These are phyloP conservation scores for Suillus subalutaceus DNA, from an alignment of 768 basidiomycete species.

Conservation along the genomic window DNA sequence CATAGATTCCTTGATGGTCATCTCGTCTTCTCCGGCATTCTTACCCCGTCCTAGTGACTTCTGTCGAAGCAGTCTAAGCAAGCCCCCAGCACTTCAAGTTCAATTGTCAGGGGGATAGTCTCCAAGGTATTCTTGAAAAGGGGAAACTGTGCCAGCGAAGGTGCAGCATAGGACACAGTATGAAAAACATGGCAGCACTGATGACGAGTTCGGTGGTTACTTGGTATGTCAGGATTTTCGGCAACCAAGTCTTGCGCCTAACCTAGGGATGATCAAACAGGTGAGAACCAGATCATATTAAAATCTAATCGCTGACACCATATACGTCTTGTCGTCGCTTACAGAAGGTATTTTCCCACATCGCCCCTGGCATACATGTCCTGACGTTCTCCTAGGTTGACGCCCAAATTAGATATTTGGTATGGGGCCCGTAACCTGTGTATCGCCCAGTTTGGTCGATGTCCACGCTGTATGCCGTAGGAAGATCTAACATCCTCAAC, in stretches of 20 bases:
- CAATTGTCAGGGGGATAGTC: slow-evolving; percentile 67
- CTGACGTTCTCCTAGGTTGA: not conserved
- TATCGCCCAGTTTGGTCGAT: not conserved
- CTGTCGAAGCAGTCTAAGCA: slow-evolving; percentile 56
- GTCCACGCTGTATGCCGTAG: not conserved
- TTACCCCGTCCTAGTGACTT: slow-evolving; percentile 61
- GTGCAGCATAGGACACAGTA: slow-evolving; percentile 44
- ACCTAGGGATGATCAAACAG: slow-evolving; percentile 18
- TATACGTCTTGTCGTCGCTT: slow-evolving; percentile 27
- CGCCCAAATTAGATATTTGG: not conserved
- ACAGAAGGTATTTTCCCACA: slow-evolving; percentile 29
- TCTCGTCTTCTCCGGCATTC: slow-evolving; percentile 77
- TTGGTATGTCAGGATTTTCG: slow-evolving; percentile 11
- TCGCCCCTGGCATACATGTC: not conserved
- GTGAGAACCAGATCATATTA: slow-evolving; percentile 24
- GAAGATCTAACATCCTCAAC: not conserved
- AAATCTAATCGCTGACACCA: slow-evolving; percentile 26
- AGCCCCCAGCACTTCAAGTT: slow-evolving; percentile 63
- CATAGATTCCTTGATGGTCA: slow-evolving; percentile 75
- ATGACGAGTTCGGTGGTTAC: slow-evolving; percentile 8
- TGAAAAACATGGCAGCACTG: slow-evolving; percentile 50
- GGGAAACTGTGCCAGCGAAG: slow-evolving; percentile 53
- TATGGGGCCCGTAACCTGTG: not conserved
- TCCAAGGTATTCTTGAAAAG: slow-evolving; percentile 68
- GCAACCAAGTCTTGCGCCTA: slow-evolving; percentile 17